These are phyloP conservation scores for Phialophora verrucosa DNA, from an alignment of 2,329 filamentous ascomycete genomes.

Conservation along the genomic window DNA sequence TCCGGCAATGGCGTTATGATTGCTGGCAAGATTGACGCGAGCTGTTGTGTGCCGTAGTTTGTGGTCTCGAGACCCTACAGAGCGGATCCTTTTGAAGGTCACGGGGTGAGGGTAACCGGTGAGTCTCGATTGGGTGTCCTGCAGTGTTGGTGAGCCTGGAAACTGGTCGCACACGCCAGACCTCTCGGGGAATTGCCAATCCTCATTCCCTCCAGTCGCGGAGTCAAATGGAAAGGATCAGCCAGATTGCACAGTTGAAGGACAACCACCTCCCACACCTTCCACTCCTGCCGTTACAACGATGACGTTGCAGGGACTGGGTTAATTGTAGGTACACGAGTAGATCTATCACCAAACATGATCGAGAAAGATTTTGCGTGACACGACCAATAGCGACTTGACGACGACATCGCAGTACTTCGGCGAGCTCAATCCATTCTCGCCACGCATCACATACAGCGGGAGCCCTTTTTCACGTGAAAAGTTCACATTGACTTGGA, in stretches of 20 bases:
- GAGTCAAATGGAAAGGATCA: neutral
- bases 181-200: neutral
- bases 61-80: neutral
- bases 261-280: neutral
- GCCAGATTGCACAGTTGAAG: neutral
- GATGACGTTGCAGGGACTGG: neutral
- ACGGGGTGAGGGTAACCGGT: slow-evolving; percentile 3
- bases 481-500: neutral
- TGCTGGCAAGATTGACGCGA: neutral
- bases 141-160: neutral
- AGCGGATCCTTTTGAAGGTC: neutral
- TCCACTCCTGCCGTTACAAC: neutral
- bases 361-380: neutral
- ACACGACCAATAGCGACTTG: neutral
- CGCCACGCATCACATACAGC: neutral
- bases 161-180: neutral
- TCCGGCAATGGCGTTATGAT: neutral
- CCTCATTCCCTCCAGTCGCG: neutral
- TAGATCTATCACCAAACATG: neutral
- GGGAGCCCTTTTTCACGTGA: neutral
- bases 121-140: neutral
- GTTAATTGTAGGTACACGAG: neutral
- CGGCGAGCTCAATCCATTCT: neutral
- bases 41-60: neutral
- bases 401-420: neutral